Evolutionary conservation across 352 stramenopile species (phyloP).

Genomic region (Phytophthora palmivora): DNA sequence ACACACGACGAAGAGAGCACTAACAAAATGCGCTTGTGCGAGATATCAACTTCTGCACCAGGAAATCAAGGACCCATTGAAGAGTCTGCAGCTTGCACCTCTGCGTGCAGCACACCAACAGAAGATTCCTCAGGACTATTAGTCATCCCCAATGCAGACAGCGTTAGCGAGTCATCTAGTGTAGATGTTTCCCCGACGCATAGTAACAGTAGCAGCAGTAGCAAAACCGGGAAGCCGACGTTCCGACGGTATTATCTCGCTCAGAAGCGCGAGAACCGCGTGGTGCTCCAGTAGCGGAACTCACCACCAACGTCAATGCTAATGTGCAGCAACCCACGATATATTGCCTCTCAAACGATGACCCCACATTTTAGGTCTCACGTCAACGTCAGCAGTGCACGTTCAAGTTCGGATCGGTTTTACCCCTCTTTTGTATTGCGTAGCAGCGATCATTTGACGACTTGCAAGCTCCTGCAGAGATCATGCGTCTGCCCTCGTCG

Average conservation of each 20-base stretch:
- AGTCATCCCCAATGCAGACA: constrained; percentile 6
- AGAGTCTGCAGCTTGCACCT: constrained; percentile 6
- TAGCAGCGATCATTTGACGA: constrained; percentile 42
- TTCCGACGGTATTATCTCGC: constrained; percentile 55
- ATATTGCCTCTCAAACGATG: constrained; percentile 23
- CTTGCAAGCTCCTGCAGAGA: constrained; percentile 13
- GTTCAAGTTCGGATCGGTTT: constrained; percentile 41
- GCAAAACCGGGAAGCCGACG: constrained; percentile 26
- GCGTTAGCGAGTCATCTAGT: constrained; percentile 13
- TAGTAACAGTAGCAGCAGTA: constrained; percentile 23
- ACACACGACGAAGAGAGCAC: constrained; percentile 2
- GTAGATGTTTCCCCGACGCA: constrained; percentile 25
- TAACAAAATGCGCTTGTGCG: no score
- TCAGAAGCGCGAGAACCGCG: constrained; percentile 28
- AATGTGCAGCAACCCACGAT: constrained; percentile 16
- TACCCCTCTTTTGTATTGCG: constrained; percentile 26
- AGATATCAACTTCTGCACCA: constrained; percentile 6
- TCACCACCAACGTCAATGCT: constrained; percentile 9
- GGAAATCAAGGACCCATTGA: constrained; percentile 14
- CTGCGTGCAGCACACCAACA: constrained; percentile 16
- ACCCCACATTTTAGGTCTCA: background rate
- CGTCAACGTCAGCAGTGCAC: constrained; percentile 12
- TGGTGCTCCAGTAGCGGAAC: constrained; percentile 23
- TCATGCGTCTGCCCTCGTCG: constrained; percentile 33
- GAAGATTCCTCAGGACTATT: constrained; percentile 9